Conservation (phyloP, 345 rosid genomes). For the Angophora floribunda region DNA sequence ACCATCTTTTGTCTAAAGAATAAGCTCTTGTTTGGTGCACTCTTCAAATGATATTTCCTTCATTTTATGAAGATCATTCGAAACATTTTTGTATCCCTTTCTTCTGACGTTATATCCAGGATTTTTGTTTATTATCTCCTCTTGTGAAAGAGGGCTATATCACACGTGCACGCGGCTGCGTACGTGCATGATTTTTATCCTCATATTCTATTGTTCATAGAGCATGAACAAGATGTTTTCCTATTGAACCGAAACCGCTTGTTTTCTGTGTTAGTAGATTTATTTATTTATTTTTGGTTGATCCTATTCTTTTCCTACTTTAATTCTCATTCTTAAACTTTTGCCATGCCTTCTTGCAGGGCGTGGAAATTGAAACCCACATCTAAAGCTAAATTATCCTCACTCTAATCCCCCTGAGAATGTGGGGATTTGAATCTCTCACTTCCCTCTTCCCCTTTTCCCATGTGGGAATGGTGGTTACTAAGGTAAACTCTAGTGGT, state of each 20-base stretch:
- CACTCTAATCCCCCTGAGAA: too few relatives aligned
- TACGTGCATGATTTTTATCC: not conserved
- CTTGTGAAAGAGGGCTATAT: not conserved
- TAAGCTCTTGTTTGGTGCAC: not conserved
- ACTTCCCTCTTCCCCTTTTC: too few relatives aligned
- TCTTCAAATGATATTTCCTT: not conserved
- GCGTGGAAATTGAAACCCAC: too few relatives aligned
- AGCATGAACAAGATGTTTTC: not conserved
- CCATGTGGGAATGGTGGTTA: too few relatives aligned
- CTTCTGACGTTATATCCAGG: not conserved
- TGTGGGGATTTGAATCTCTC: too few relatives aligned
- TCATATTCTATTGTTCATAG: not conserved
- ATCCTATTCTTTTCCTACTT: too few relatives aligned
- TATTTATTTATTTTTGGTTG: not conserved
- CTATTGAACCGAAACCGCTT: not conserved
- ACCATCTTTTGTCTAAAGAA: not conserved
- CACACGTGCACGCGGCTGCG: not conserved
- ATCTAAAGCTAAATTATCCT: too few relatives aligned
- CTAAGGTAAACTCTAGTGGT: too few relatives aligned
- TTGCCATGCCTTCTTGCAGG: too few relatives aligned
- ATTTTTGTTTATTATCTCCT: not conserved
- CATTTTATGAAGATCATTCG: not conserved
- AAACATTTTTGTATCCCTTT: not conserved
- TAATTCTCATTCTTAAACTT: too few relatives aligned
- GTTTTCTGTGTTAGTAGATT: not conserved